Conservation (phyloP, 2,329 filamentous ascomycete species). For the Didymella sp. region DNA sequence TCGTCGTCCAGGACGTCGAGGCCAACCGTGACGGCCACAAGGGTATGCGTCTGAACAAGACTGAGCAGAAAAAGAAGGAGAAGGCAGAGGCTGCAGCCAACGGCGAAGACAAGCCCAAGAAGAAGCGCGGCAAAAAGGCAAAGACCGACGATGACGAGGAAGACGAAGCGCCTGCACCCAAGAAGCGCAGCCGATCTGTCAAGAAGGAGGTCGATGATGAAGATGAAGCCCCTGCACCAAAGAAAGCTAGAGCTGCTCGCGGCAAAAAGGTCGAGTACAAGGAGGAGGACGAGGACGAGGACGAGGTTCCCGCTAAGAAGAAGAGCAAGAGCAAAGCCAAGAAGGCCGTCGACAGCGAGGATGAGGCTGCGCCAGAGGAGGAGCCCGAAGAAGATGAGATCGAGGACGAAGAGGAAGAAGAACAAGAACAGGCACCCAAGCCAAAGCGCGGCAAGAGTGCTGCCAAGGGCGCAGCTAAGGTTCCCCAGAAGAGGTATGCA, state of each 20-base stretch:
- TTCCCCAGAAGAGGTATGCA: constrained; percentile 40
- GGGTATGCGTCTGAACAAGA: constrained; percentile 62
- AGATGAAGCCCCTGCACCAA: constrained; percentile 39
- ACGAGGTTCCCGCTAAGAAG: constrained; percentile 35
- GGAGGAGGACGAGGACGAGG: constrained; percentile 33
- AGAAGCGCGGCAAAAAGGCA: constrained; percentile 50
- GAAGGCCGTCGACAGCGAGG: constrained; percentile 38
- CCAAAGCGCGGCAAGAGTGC: constrained; percentile 33
- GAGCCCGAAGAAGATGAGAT: constrained; percentile 23
- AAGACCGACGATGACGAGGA: constrained; percentile 40
- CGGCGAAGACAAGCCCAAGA: constrained; percentile 49
- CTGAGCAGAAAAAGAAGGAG: constrained; percentile 43
- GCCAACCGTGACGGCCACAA: constrained; percentile 72
- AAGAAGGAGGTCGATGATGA: constrained; percentile 38
- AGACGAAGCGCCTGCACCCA: constrained; percentile 40
- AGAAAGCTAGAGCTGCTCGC: constrained; percentile 39
- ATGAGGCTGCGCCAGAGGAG: constrained; percentile 20
- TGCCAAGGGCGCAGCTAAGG: constrained; percentile 29
- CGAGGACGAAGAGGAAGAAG: constrained; percentile 23
- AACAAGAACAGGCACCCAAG: constrained; percentile 30
- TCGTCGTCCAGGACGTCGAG: constrained; percentile 68
- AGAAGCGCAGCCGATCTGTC: constrained; percentile 40
- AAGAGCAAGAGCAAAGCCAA: constrained; percentile 30
- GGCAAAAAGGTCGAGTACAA: constrained; percentile 38
- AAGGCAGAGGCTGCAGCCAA: constrained; percentile 35